Base-by-base conservation (phyloP, 2,329 filamentous ascomycete genomes). In the Colletotrichum sp. region DNA sequence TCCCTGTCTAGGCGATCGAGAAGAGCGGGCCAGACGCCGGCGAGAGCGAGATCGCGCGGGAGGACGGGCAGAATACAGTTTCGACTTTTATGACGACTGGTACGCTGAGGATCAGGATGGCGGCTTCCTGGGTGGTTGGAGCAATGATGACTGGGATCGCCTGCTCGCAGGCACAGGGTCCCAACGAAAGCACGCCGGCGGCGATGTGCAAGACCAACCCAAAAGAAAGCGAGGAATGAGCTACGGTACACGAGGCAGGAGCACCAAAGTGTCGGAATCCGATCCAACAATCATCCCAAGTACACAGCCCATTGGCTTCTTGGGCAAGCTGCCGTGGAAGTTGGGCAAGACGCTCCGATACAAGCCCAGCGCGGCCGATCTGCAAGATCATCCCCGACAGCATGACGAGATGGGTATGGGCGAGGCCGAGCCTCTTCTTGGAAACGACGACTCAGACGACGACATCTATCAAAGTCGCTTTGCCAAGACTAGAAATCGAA, bases 71-170 rank as follows among this genome's bases (percentile, higher is more conserved):
- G 96, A 98, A 85, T 92, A 94, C 80, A 96, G 92, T 81, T 99
- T 99, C 83, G 96, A 98, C 84, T 99, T 99, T 84, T 99, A 99
- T 86, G 96, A 98, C 84, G 96, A 98, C 84, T 99, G 96, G 96
- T 95, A 98, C 77, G 89, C 90, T 71, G 90, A 91, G 65, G 87
- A 89, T 70, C 84, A 86, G 68, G 81, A 82, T 34, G 90, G 91
- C 67, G 90, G 93, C 1, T 73, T 77, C 13, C 84, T 96, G 64
- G 86, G 96, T 68, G 85, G 92, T 62, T 98, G 95, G 95, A 93
- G 93, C 52, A 93, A 87, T 79, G 96, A 98, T 81, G 96, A 98
- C 82, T 92, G 98, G 87, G 96, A 98, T 83, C 90, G 95, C 68
- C 85, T 98, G 77, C 86, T 98, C 67, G 95, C 93, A 13, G 93